A percentile compares a stretch with the other conserved stretches of the same genome.
Evolutionary conservation across 345 rosid species (phyloP).

Genomic region (Boechera divaricarpa): DNA sequence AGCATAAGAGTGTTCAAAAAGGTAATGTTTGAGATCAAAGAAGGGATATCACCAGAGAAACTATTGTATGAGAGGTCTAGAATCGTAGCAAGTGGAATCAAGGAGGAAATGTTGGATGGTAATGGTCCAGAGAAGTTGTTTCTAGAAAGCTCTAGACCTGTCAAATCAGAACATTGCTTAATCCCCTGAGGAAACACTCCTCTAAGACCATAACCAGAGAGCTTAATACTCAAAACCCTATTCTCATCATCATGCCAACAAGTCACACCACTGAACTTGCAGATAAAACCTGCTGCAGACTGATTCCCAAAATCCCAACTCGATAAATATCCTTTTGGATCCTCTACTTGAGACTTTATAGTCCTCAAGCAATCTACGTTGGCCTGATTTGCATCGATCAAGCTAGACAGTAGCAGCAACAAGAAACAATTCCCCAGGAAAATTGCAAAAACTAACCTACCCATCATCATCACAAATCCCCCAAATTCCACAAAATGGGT

Average conservation of each 20-base stretch:
- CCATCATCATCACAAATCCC: constrained; percentile 37
- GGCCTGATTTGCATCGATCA: constrained; percentile 47
- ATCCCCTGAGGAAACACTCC: constrained; percentile 72
- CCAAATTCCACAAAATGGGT: constrained; percentile 35
- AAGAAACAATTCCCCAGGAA: constrained; percentile 45
- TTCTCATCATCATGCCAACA: constrained; percentile 98
- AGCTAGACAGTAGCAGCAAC: constrained; percentile 48
- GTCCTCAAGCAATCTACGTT: constrained; percentile 63
- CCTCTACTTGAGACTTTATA: constrained; percentile 49
- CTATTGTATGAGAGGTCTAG: constrained; percentile 75
- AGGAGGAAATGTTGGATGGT: constrained; percentile 46
- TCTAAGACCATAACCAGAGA: constrained; percentile 64
- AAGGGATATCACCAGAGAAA: constrained; percentile 74
- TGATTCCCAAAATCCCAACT: constrained; percentile 67
- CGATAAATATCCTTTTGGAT: constrained; percentile 55
- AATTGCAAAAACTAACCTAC: constrained; percentile 35
- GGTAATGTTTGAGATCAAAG: constrained; percentile 45
- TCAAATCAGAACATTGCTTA: constrained; percentile 56
- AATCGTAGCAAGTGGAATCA: constrained; percentile 45
- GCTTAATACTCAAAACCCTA: constrained; percentile 70
- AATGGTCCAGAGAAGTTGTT: constrained; percentile 67
- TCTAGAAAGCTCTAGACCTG: constrained; percentile 76
- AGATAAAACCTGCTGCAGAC: constrained; percentile 63
- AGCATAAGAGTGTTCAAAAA: constrained; percentile 73
- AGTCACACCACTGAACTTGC: constrained; percentile 75